phyloP scores from a whole-genome alignment of 1,284 basidiomycete species.

The Wolfiporia cocos region DNA sequence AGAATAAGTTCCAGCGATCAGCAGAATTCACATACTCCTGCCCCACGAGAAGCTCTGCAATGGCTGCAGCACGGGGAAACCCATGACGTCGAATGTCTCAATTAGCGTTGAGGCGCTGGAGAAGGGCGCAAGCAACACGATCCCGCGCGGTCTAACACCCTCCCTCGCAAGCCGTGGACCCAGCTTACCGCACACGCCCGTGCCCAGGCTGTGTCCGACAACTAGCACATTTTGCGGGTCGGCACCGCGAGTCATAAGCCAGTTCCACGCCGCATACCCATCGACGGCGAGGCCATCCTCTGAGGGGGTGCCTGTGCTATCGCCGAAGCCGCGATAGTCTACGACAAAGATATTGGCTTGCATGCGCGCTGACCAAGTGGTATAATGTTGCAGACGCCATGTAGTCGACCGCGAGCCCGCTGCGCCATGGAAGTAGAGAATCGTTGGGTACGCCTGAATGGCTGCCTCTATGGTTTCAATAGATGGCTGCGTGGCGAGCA shows the following conservation, averaged over 20 bases:
- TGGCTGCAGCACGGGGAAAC: slow-evolving; percentile 67
- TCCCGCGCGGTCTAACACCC: slow-evolving; percentile 45
- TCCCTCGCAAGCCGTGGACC: slow-evolving; percentile 53
- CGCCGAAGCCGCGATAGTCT: slow-evolving; percentile 92
- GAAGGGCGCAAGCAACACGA: slow-evolving; percentile 78
- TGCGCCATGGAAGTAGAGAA: slow-evolving; percentile 91
- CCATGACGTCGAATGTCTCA: slow-evolving; percentile 68
- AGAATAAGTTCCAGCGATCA: not conserved
- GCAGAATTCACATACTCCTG: slow-evolving; percentile 39
- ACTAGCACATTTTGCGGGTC: slow-evolving; percentile 56
- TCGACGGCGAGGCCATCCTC: slow-evolving; percentile 74
- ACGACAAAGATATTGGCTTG: slow-evolving; percentile 76
- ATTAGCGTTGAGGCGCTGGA: slow-evolving; percentile 60
- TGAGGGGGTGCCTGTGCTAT: slow-evolving; percentile 75
- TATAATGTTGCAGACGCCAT: slow-evolving; percentile 60
- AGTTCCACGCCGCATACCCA: slow-evolving; percentile 78
- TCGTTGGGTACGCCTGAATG: slow-evolving; percentile 58
- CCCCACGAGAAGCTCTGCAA: slow-evolving; percentile 66
- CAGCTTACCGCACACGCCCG: slow-evolving; percentile 67
- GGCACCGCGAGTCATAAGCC: slow-evolving; percentile 59
- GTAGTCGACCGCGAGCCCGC: slow-evolving; percentile 68
- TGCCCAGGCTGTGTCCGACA: slow-evolving; percentile 81
- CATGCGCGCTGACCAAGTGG: slow-evolving; percentile 55
- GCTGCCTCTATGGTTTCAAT: slow-evolving; percentile 36
- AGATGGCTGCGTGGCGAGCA: slow-evolving; percentile 26